These are phyloP conservation scores for Trichoderma hamatum DNA, from an alignment of 2,329 filamentous ascomycete genomes.

Conservation along the genomic window DNA sequence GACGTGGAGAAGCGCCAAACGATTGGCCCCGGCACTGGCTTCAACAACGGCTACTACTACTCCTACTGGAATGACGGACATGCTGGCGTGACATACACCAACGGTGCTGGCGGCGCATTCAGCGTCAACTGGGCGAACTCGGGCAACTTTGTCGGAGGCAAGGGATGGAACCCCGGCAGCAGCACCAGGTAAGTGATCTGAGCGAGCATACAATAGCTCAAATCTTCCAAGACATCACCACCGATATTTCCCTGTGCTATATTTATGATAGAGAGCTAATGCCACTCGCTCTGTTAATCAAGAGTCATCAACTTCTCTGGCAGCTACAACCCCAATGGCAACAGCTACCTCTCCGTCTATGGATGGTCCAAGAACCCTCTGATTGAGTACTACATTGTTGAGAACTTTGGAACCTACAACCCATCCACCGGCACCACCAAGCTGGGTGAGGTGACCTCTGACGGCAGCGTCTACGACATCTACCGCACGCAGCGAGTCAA, in stretches of 20 bases:
- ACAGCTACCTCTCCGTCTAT: conserved; percentile 24
- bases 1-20: conserved; percentile 16
- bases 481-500: conserved; percentile 23
- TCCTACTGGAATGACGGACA: conserved; percentile 21
- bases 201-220: too few relatives aligned
- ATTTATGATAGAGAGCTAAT: neutral
- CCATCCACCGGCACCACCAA: conserved; percentile 21
- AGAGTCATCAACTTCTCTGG: conserved; percentile 20
- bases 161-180: conserved; percentile 21
- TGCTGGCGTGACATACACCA: conserved; percentile 16
- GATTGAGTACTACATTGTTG: conserved; percentile 25
- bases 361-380: conserved; percentile 22
- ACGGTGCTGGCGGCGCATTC: conserved; percentile 11
- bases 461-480: conserved; percentile 23
- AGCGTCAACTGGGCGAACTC: conserved; percentile 22
- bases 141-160: conserved; percentile 24
- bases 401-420: conserved; percentile 25
- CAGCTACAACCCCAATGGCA: conserved; percentile 21
- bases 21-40: conserved; percentile 9
- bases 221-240: too few relatives aligned
- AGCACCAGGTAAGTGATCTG: neutral
- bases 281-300: neutral
- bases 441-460: conserved; percentile 20
- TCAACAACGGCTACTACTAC: conserved; percentile 19
- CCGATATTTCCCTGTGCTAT: neutral